Base-by-base conservation (phyloP, 1,284 basidiomycete genomes). In the Moesziomyces globuligerus region DNA sequence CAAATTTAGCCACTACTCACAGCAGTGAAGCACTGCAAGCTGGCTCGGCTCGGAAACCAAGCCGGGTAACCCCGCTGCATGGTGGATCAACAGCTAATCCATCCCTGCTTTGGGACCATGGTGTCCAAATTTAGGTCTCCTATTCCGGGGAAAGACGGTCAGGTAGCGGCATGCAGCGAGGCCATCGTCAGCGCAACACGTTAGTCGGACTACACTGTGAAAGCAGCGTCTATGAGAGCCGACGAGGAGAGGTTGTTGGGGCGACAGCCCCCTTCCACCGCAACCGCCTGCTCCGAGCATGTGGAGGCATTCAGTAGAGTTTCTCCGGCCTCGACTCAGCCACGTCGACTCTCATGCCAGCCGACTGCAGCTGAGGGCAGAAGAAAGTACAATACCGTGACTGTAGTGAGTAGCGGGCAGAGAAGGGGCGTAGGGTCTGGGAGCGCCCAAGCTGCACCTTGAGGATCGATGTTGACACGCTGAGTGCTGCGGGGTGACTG, bases 401-500 rank as follows among this genome's bases (percentile, higher is more conserved):
- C 26, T 10, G 5, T 28, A 29, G 29, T 4, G n/a, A 29, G 11
- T 4, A 17, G 7, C 15, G 13, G 10, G 3, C 7, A 11, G 29
- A 32, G 32, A 17, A 6, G 10, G 32, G 32, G 15, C 29, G 5
- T 15, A 13, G 3, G 3, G 32, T 34, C 32, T 34, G 32, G n/a
- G 32, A 29, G 11, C 6, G 29, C 24, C 7, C 25, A 26, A n/a
- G 26, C 47, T 49, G 47, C 47, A 49, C 20, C 18, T 34, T 24
- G 47, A 49, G 38, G 26, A 49, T 49, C 47, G 25, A 23, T 39
- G 17, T 34, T 34, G 32, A 13, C 32, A 34, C 32, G 32, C 32
- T 34, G 32, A 34, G 26, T 17, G 23, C n/a, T 26, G 37, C 25
- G 40, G 20, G 36, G 26, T 48, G 47, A 48, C 47, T 48, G 47